Base-by-base conservation (phyloP, 2,329 filamentous ascomycete species). In the Verticillium isaacii region DNA sequence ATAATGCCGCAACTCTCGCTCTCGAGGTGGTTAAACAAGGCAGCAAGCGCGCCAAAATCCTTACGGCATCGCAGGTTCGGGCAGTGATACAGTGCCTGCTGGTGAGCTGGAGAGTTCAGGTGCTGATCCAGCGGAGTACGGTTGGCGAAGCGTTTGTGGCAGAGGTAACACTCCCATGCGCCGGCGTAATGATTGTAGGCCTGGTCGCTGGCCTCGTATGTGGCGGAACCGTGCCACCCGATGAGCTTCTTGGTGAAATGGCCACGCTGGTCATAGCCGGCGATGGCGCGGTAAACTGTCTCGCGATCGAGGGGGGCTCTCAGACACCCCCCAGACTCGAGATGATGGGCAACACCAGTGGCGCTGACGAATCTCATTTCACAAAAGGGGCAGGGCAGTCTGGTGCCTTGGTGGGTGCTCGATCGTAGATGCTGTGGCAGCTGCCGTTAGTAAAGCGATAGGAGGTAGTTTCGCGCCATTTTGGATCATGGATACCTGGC, bases 361-460 rank as follows among this genome's bases (percentile, higher is more conserved):
- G 85, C 83, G 0, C 81, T 80, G 11, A 78, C 72, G 63, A 77
- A 84, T 2, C 9, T 32, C 2, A 56, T 62, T 39, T 74, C 68
- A 72, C 87, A 89, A 67, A 85, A 88, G 0, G 82, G 85, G 58
- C 87, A 90, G 0, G 52, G 1, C 8, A 86, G 69, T 2, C 70
- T 70, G 0, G 57, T 62, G 60, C 80, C 79, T 0, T 74, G 74
- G 67, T 89, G 86, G 56, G 70, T 67, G 5, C 73, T 73, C 0
- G 84, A 87, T 32, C 81, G 82, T 2, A 84, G 73, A 64, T 89
- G 86, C 85, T 88, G 62, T 2, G 17, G 19, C 9, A 32, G 25
- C 12, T 32, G 19, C 14, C 5, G 29, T 56, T 17, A 32, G 23
- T 32, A 32, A 25, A 29, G 23, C 12, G 45, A 29, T 6, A 29